These are phyloP conservation scores for Fonsecaea monophora DNA, from an alignment of 2,329 filamentous ascomycete species.

Conservation along the genomic window DNA sequence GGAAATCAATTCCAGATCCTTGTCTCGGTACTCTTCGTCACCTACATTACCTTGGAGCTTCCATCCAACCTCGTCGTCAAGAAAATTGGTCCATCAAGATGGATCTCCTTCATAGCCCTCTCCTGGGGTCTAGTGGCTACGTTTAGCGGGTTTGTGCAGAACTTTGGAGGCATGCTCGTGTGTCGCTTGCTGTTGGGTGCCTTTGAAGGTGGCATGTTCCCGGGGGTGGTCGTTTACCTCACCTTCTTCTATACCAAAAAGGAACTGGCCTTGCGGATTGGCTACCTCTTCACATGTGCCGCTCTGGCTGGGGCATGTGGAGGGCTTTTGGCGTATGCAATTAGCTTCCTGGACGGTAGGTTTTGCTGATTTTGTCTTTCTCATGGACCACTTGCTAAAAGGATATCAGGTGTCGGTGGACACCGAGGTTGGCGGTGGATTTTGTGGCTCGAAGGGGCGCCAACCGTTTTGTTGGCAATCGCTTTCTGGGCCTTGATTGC, in stretches of 20 bases:
- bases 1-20: slow-evolving; percentile 68
- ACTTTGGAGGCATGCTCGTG: slow-evolving; percentile 51
- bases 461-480: slow-evolving; percentile 52
- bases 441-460: slow-evolving; percentile 36
- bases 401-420: no score
- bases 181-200: slow-evolving; percentile 49
- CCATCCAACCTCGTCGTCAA: slow-evolving; percentile 54
- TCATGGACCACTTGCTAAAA: no score
- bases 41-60: slow-evolving; percentile 51
- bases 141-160: slow-evolving; percentile 55
- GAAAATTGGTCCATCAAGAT: slow-evolving; percentile 57
- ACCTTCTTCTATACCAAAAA: slow-evolving; percentile 55
- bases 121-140: slow-evolving; percentile 51
- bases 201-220: slow-evolving; percentile 50
- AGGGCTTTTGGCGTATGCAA: slow-evolving; percentile 59
- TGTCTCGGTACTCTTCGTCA: slow-evolving; percentile 71
- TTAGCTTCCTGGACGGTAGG: slow-evolving; percentile 58
- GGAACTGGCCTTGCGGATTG: slow-evolving; percentile 52
- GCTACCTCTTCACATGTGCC: slow-evolving; percentile 53
- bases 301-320: slow-evolving; percentile 59
- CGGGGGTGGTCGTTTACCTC: slow-evolving; percentile 52
- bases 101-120: slow-evolving; percentile 49
- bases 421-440: no score
- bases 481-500: slow-evolving; percentile 52
- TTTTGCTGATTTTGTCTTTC: no score